Conservation (phyloP, 169 alveolate genomes). For the Eimeria tenella region DNA sequence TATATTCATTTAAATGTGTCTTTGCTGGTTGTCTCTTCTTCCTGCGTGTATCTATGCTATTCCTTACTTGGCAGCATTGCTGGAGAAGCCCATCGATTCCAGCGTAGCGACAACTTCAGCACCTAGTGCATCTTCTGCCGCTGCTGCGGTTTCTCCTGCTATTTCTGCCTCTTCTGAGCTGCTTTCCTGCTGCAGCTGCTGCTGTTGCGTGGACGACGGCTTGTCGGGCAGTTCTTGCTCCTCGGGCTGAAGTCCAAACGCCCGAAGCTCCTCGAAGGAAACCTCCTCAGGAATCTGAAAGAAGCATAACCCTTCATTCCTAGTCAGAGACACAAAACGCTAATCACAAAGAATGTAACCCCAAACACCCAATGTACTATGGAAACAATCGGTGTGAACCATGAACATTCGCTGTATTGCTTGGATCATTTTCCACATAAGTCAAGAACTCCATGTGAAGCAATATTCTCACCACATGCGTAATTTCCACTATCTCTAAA, state of each 20-base stretch:
- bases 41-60: background rate
- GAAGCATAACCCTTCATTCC: background rate
- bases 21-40: background rate
- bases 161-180: background rate
- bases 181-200: background rate
- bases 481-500: too few relatives aligned
- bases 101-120: slow-evolving; percentile 53
- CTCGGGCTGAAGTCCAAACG: slow-evolving; percentile 75
- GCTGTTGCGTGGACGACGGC: slow-evolving; percentile 5
- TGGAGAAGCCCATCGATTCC: slow-evolving; percentile 76
- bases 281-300: slow-evolving; percentile 78
- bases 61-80: slow-evolving; percentile 73
- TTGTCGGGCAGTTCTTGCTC: slow-evolving; percentile 78
- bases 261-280: slow-evolving; percentile 70
- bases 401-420: too few relatives aligned
- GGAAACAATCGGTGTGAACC: too few relatives aligned
- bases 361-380: too few relatives aligned
- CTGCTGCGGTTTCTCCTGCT: slow-evolving; percentile 1
- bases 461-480: too few relatives aligned
- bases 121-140: background rate
- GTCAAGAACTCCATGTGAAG: too few relatives aligned
- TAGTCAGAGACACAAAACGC: background rate
- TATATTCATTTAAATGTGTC: background rate
- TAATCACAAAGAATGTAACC: background rate
- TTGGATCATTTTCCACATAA: too few relatives aligned